Percentiles rank a stretch among this genome's conserved stretches.
Evolutionary conservation across 1,284 basidiomycete species (phyloP).

Genomic region (Cryptococcus hybrid): DNA sequence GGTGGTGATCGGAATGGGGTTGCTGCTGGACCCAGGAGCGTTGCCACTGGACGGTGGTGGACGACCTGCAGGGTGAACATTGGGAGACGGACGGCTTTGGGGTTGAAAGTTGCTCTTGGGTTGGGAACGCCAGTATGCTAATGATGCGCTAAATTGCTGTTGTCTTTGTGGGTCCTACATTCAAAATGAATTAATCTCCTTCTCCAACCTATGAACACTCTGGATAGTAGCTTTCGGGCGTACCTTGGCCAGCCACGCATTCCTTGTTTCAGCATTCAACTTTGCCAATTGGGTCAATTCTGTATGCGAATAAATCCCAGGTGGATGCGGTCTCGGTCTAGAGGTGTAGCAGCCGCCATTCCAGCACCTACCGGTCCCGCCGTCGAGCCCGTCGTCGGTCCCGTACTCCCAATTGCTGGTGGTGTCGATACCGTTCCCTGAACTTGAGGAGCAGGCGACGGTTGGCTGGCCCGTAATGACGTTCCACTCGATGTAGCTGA

Average conservation of each 20-base stretch:
- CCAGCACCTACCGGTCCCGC: background rate
- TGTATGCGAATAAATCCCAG: slow-evolving; percentile 5
- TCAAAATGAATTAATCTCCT: background rate
- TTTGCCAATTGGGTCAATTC: slow-evolving; percentile 7
- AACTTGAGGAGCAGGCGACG: background rate
- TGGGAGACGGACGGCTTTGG: background rate
- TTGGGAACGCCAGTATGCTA: slow-evolving; percentile 9
- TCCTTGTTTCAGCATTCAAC: slow-evolving; percentile 1
- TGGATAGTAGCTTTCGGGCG: background rate
- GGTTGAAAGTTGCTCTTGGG: slow-evolving; percentile 1
- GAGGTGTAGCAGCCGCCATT: background rate
- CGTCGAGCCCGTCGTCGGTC: background rate
- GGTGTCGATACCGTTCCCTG: background rate
- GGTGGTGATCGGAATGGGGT: background rate
- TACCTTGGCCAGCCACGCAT: slow-evolving; percentile 10
- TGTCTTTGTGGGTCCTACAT: slow-evolving; percentile 10
- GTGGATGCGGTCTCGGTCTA: slow-evolving; percentile 2
- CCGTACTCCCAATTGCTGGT: background rate
- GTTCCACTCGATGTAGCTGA: too few relatives aligned
- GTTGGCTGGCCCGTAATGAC: too few relatives aligned
- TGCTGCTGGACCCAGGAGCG: background rate
- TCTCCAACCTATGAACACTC: background rate
- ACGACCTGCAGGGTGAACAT: background rate
- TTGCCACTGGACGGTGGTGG: background rate
- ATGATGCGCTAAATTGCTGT: slow-evolving; percentile 6